Base-by-base conservation (phyloP, 129 eudicot genomes). In the Pulicaria dysenterica region DNA sequence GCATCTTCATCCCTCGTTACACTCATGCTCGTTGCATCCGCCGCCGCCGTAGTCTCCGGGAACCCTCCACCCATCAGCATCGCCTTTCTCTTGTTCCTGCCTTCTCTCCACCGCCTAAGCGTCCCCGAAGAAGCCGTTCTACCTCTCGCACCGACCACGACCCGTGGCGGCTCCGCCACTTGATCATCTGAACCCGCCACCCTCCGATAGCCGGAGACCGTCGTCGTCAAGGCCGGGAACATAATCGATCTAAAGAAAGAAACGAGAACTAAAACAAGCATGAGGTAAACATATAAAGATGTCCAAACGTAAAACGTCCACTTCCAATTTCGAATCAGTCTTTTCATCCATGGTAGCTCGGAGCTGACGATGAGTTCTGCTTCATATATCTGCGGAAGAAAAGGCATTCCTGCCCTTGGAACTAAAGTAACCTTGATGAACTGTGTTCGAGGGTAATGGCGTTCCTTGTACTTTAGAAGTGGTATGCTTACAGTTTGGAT, bases 281-380 rank as follows among this genome's bases (percentile, higher is more conserved):
- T 48, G 14, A 83, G 16, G 72, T 80, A 90, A 8, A 82, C 48
- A 61, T 87, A 82, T 9, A 90, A 19, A 0, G 95, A 87, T 12
- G 88, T 78, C 98, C 98, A 93, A 7, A 93, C 96, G 36, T 74
- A 85, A 16, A 85, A 83, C 43, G 98, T 93, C 95, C 92, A 89
- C 69, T 87, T 93, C 98, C 98, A 90, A 6, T 76, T 80, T 34
- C 79, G 89, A 5, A 87, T 70, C 3, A 87, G n/a, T 24, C 76
- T 79, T 63, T 93, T 93, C n/a, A 34, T 36, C 96, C 96, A 89
- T 16, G 96, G 98, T 3, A 79, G 88, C 63, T 83, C 73, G 8
- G 96, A 93, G 51, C 60, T 81, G 45, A 90, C 16, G 5, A 85
- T 57, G 1, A 87, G 58, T 41, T 82, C 81, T 4, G 98, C 90